Conservation (phyloP, 345 rosid genomes). For the Eucalyptus polyanthemos region DNA sequence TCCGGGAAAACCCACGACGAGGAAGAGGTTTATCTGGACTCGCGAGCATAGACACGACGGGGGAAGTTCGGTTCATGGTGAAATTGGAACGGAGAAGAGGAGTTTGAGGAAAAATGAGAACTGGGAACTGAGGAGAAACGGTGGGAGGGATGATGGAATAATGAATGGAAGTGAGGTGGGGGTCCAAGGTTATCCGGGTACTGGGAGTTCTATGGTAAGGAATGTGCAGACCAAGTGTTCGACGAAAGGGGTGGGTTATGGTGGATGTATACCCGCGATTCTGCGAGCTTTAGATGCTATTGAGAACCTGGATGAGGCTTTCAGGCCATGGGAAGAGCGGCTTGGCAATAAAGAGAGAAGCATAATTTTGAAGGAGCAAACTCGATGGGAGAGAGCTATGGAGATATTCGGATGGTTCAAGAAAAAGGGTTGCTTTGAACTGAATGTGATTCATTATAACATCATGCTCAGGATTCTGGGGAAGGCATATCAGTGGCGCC, state of each 20-base stretch:
- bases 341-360: slow-evolving; percentile 69
- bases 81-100: slow-evolving; percentile 7
- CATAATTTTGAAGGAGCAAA: slow-evolving; percentile 82
- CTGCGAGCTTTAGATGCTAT: slow-evolving; percentile 45
- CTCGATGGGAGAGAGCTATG: slow-evolving; percentile 67
- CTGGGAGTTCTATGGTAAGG: neutral
- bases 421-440: slow-evolving; percentile 48
- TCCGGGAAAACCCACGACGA: slow-evolving; percentile 14
- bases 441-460: slow-evolving; percentile 87
- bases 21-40: slow-evolving; percentile 7
- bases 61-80: slow-evolving; percentile 1
- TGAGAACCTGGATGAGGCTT: slow-evolving; percentile 57
- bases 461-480: slow-evolving; percentile 76
- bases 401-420: slow-evolving; percentile 93
- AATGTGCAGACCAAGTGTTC: slow-evolving; percentile 57
- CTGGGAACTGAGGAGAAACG: neutral
- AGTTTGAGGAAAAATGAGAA: slow-evolving; percentile 17
- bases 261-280: slow-evolving; percentile 68
- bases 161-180: slow-evolving; percentile 3
- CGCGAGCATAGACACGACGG: neutral
- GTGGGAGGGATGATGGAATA: neutral
- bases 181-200: neutral
- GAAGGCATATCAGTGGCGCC: slow-evolving; percentile 54
- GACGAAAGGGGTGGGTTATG: slow-evolving; percentile 62
- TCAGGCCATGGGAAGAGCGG: slow-evolving; percentile 71